These are phyloP conservation scores for Polyplosphaeria fusca DNA, from an alignment of 495 filamentous ascomycete species.

Conservation along the genomic window DNA sequence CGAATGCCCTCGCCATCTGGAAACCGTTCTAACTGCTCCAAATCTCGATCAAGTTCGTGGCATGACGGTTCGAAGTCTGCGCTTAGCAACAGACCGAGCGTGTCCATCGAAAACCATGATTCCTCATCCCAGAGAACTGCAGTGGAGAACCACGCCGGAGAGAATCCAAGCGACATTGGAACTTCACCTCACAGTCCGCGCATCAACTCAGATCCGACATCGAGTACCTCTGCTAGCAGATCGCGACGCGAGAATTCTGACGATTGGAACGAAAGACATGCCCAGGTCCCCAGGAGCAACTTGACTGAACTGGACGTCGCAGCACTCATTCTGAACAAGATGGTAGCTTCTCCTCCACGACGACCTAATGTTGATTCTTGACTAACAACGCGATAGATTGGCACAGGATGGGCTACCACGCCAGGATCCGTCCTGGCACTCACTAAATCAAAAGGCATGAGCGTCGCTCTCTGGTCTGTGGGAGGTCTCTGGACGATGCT, in stretches of 20 bases:
- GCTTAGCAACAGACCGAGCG: too few species aligned
- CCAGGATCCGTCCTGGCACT: conserved; percentile 5
- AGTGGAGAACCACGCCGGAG: too few species aligned
- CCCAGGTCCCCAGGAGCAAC: conserved; percentile 8
- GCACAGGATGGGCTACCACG: conserved; percentile 8
- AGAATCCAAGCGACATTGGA: too few species aligned
- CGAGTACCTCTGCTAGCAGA: not conserved
- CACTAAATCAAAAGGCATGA: conserved; percentile 6
- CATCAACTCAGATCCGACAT: conserved; percentile 1
- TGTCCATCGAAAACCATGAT: too few species aligned
- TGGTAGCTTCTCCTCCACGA: not conserved
- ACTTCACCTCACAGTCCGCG: too few species aligned
- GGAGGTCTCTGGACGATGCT: not conserved
- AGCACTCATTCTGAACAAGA: conserved; percentile 16
- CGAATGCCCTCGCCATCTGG: too few species aligned
- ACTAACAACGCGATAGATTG: too few species aligned
- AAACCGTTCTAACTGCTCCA: too few species aligned
- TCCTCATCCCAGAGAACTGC: too few species aligned
- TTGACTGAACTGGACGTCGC: conserved; percentile 14
- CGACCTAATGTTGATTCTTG: too few species aligned
- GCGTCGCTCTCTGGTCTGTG: not conserved
- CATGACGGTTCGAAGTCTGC: too few species aligned
- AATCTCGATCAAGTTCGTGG: too few species aligned
- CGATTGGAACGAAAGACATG: conserved; percentile 8
- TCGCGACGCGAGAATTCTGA: conserved; percentile 4